Base-by-base conservation (phyloP, 768 basidiomycete genomes). In the Lepiota venenata region DNA sequence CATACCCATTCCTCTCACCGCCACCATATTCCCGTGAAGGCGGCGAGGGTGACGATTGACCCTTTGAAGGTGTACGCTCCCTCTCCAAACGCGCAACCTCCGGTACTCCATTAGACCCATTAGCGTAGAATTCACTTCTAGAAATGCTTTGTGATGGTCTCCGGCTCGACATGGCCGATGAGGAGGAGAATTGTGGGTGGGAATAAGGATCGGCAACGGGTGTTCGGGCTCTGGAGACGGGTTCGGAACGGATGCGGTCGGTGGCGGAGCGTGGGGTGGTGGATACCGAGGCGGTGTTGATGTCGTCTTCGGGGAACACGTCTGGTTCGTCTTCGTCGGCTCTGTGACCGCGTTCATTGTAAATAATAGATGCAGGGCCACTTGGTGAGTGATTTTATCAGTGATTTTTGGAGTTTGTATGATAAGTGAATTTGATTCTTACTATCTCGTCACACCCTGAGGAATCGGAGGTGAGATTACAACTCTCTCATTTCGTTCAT, bases 301-400 rank as follows among this genome's bases (percentile, higher is more conserved):
- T 67, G 54, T 88, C 86, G 53, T 89, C 88, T 64, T 88, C 87
- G 0, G 83, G 81, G 53, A 77, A 82, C 11, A 67, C 64, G 57
- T 88, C 86, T 0, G 74, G 74, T 59, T 90, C 88, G 35, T 88
- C 87, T 64, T 91, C 88, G 35, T 88, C 87, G 4, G 79, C 75
- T 51, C 87, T 80, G 58, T 83, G 82, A 0, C 88, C 88, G 49
- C 87, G 79, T 69, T 91, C 88, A 63, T 88, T 91, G 70, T 88
- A 91, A 10, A 91, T 80, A 52, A 91, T 91, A 6, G 84, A 82
- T 0, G 88, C 88, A 2, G 88, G 88, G 15, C 88, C 88, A 56
- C 88, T 90, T 56, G 25, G 39, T 18, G 56, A 41, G 56, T 9
- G 15, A 10, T 22, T 37, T n/a, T 37, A 47, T 29, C 39, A n/a